A percentile compares a stretch with the other conserved stretches of the same genome.
phyloP scores from a whole-genome alignment of 176 grass and related monocot genomes.

The Dendrocalamus sinicus region DNA sequence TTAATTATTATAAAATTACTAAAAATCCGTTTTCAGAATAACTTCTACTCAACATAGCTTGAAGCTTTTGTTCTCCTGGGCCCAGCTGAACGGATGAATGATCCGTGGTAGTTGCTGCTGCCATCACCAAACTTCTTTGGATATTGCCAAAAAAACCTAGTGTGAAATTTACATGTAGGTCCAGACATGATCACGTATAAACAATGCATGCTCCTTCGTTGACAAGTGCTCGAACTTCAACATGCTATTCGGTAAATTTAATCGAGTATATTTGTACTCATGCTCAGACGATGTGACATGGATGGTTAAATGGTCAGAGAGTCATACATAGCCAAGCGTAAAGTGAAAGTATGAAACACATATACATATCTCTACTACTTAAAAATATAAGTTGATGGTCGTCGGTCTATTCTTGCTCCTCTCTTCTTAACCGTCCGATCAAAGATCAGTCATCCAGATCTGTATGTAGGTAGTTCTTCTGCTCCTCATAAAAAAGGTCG shows the following conservation, averaged over 20 bases:
- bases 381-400: no score
- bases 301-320: background rate
- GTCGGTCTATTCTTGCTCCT: no score
- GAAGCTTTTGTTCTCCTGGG: conserved; percentile 24
- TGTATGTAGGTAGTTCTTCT: no score
- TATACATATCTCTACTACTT: background rate
- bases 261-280: background rate
- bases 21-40: no score
- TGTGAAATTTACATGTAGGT: background rate
- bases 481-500: no score
- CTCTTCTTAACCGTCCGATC: no score
- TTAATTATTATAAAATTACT: no score
- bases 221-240: background rate
- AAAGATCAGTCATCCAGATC: no score
- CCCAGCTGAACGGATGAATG: background rate
- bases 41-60: background rate
- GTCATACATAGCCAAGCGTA: background rate
- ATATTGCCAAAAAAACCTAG: background rate
- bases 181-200: background rate
- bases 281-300: background rate
- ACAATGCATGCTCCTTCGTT: background rate
- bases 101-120: background rate
- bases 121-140: background rate
- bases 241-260: background rate
- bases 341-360: background rate